Base-by-base conservation (phyloP, 2,329 filamentous ascomycete genomes). In the Albophoma yamanashiensis region DNA sequence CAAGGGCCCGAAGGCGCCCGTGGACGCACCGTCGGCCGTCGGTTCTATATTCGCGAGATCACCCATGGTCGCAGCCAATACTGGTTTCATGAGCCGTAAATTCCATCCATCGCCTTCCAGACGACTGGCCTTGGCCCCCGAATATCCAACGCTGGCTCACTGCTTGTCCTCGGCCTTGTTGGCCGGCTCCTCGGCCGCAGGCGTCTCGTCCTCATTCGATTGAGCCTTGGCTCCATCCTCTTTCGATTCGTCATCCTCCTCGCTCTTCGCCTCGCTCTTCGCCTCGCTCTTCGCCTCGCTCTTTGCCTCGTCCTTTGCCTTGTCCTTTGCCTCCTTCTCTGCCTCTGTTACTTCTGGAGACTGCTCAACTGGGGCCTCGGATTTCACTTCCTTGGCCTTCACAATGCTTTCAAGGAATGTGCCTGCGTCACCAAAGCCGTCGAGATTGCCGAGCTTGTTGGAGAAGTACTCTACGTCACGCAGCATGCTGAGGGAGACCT, bases 351-450 rank as follows among this genome's bases (percentile, higher is more conserved):
- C 56, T 64, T 64, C 59, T 43, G 62, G 57, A 65, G 55, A n/a
- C 8, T 56, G 42, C 36, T 59, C 40, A n/a, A 62, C 60, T n/a
- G 65, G 58, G 15, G 64, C 60, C 39, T 68, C 62, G 2, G 63
- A 57, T 58, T 69, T 70, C 58, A 79, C 71, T 36, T 76, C 72
- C 72, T 89, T 92, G 15, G 79, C 76, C 60, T 82, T 82, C 59
- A 89, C 79, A 47, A 91, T 81, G 25, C 82, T 81, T 15, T 86
- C 74, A 6, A 97, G 79, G 63, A 86, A 81, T 42, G 88, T 82
- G 38, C 89, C 90, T 3, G 90, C 79, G 64, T 92, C 87, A 12
- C 82, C 87, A 61, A 91, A 90, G 1, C 90, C 91, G 58, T 94
- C 88, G 45, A 96, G 82, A 69, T 90, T 92, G 65, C 84, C 81